These are phyloP conservation scores for Alternaria metachromatica DNA, from an alignment of 2,329 filamentous ascomycete species.

Conservation along the genomic window DNA sequence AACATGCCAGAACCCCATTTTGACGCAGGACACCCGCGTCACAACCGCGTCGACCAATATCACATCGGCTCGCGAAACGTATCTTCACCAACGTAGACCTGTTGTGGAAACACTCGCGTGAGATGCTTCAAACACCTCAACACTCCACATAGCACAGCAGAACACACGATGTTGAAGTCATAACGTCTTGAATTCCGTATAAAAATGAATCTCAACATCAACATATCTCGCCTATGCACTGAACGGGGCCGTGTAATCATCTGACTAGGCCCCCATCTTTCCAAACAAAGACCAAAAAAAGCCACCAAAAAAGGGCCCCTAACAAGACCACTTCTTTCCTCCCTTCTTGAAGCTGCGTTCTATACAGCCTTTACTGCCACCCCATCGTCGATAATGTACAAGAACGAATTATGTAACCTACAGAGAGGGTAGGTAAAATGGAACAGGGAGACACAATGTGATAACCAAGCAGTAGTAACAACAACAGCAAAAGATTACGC, in stretches of 20 bases:
- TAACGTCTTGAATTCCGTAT: conserved; percentile 43
- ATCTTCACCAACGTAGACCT: too few relatives aligned
- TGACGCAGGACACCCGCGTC: too few relatives aligned
- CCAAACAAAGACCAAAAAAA: background rate
- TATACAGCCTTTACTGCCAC: background rate
- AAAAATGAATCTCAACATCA: conserved; percentile 7
- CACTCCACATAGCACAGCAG: too few relatives aligned
- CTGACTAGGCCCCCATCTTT: background rate
- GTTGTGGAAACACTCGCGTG: too few relatives aligned
- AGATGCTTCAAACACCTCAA: too few relatives aligned
- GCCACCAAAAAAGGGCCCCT: background rate
- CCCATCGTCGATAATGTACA: conserved; percentile 34
- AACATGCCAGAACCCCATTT: too few relatives aligned
- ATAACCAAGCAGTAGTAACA: background rate
- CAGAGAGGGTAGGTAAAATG: background rate
- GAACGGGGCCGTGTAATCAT: background rate
- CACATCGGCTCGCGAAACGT: too few relatives aligned
- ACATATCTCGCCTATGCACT: conserved; percentile 3
- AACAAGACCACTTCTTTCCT: background rate
- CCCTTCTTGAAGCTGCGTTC: background rate
- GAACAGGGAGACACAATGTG: background rate
- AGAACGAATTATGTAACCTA: conserved; percentile 34
- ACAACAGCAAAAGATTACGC: conserved; percentile 1
- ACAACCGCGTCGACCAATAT: too few relatives aligned
- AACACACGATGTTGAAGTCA: conserved; percentile 19